These are phyloP conservation scores for Cercospora sp. DNA, from an alignment of 2,329 filamentous ascomycete species.

Conservation along the genomic window DNA sequence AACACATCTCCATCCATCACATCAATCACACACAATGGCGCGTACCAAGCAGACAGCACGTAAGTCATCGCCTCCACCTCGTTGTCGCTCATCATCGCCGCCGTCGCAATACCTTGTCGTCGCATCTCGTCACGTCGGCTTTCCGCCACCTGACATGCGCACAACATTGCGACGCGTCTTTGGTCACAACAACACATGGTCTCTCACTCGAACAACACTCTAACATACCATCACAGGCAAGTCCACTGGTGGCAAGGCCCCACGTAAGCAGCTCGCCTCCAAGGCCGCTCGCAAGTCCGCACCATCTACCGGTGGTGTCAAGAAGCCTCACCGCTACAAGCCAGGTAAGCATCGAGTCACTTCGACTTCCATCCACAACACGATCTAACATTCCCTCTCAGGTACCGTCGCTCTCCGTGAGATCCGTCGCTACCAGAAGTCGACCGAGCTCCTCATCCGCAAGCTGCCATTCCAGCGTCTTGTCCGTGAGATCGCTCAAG, in stretches of 20 bases:
- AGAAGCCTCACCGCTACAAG: conserved; percentile 59
- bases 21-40: conserved; percentile 48
- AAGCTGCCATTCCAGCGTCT: conserved; percentile 80
- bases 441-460: conserved; percentile 79
- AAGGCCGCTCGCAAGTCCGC: conserved; percentile 99
- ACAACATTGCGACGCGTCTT: conserved; percentile 23
- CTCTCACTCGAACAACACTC: conserved; percentile 26
- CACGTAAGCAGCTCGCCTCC: conserved; percentile 95
- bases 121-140: conserved; percentile 25
- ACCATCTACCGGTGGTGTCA: conserved; percentile 79
- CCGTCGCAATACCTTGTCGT: conserved; percentile 30
- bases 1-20: conserved; percentile 34
- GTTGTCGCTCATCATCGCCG: conserved; percentile 27
- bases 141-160: conserved; percentile 26
- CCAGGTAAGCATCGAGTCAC: conserved; percentile 42
- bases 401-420: conserved; percentile 87
- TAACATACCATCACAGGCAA: conserved; percentile 59
- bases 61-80: conserved; percentile 43
- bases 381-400: conserved; percentile 30
- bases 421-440: conserved; percentile 87
- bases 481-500: conserved; percentile 72
- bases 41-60: conserved; percentile 59
- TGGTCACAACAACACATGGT: conserved; percentile 23
- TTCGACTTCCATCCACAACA: conserved; percentile 21
- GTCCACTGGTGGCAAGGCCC: conserved; percentile 71